A percentile compares a stretch with the other conserved stretches of the same genome.
Conservation (phyloP, 805 yeast genomes). For the Candida maltosa region DNA sequence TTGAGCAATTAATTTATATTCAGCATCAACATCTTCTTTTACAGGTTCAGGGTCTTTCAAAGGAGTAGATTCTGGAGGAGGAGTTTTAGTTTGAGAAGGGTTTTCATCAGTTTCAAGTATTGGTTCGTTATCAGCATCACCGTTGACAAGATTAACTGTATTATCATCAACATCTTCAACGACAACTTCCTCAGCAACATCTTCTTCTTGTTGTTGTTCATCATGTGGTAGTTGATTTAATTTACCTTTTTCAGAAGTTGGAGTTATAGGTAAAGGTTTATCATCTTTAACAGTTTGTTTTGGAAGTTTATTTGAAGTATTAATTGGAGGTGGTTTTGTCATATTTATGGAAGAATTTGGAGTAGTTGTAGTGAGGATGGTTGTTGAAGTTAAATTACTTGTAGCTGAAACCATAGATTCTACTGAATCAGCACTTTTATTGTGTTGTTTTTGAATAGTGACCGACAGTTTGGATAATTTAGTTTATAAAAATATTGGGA, state of each 20-base stretch:
- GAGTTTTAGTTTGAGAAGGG: no score
- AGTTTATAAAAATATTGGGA: no score
- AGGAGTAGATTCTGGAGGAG: no score
- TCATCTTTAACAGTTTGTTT: not conserved
- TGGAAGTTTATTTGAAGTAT: no score
- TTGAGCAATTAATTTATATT: conserved; percentile 30
- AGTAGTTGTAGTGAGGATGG: not conserved
- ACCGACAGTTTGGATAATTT: no score
- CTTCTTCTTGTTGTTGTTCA: no score
- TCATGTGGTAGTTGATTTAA: no score
- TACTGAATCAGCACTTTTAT: not conserved
- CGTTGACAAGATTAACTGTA: no score
- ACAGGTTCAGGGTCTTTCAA: no score
- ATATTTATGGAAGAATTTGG: not conserved
- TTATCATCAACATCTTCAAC: no score
- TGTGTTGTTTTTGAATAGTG: not conserved
- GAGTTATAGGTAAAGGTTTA: not conserved
- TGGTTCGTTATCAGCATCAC: no score
- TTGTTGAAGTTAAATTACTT: not conserved
- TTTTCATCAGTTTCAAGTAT: not conserved
- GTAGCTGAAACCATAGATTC: not conserved
- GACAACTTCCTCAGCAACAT: no score
- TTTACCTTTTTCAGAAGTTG: not conserved
- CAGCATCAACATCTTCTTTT: conserved; percentile 11
- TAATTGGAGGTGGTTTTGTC: not conserved